Evolutionary conservation across 371 early-diverging fungal genomes (phyloP), one percentile per base, ranked within the genome.

Genomic region (Lichtheimia ramosa): DNA sequence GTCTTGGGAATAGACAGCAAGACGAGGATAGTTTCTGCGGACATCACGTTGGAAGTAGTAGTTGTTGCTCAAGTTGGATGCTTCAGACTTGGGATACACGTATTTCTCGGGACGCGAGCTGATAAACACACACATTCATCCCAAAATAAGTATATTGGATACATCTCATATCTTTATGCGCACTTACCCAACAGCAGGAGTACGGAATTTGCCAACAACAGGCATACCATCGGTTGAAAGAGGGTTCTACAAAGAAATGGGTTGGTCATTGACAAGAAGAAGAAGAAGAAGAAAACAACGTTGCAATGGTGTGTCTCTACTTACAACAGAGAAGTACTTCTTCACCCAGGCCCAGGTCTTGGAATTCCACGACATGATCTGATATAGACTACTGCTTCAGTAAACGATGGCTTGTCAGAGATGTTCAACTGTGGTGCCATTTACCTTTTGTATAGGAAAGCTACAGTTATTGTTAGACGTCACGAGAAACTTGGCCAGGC

Each of bases 41-140:
- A 83, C 81, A 71, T 97, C 97, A 59, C 96, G 90, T 63, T 88
- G 86, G 80, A 79, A 95, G 83, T 97, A 97, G 62, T 88, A 85
- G 86, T 95, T 95, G 74, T 88, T 81, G 61, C 84, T 82, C 21
- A 95, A 68, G 58, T 83, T 85, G 61, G 86, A 86, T 42, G 85
- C 85, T 20, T 66, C 23, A 12, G 83, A 60, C 60, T 83, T 83
- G 53, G 80, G 79, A 48, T 82, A 79, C n/a, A 66, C 72, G 59
- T 82, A 82, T 61, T 80, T 71, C 62, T 73, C 74, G 40, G 80
- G 77, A 56, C 81, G 82, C 67, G 84, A 82, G 55, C 84, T 83
- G 58, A 42, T 25, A 13, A 13, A 13, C 25, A 21, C 8, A 50
- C 18, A 16, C 25, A 23, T 10, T 8, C 34, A 34, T 8, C n/a